Percentiles rank a stretch among this genome's conserved stretches.
Evolutionary conservation across 2,329 filamentous ascomycete species (phyloP).

Genomic region (Fusarium fujikuroi): DNA sequence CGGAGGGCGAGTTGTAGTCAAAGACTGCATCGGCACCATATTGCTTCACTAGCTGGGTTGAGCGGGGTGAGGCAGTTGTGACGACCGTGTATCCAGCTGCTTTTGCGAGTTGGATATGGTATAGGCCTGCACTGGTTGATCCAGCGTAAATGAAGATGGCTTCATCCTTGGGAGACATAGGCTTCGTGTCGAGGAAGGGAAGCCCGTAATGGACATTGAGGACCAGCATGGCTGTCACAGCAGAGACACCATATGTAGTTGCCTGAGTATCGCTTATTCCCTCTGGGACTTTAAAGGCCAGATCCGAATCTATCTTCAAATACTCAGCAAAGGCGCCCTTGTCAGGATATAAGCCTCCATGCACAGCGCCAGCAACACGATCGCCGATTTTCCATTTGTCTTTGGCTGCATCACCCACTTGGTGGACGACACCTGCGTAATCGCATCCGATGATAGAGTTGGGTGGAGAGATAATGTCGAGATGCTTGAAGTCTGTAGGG

Average conservation of each 20-base stretch:
- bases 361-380: background rate
- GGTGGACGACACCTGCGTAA: background rate
- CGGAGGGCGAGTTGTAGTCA: background rate
- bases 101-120: background rate
- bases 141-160: background rate
- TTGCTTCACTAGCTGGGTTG: background rate
- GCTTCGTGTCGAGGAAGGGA: background rate
- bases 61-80: fast-evolving
- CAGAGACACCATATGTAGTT: background rate
- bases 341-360: background rate
- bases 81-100: background rate
- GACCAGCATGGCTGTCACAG: background rate
- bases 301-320: background rate
- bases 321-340: background rate
- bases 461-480: background rate
- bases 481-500: background rate
- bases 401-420: background rate
- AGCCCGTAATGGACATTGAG: background rate
- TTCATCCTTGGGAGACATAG: background rate
- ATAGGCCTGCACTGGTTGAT: background rate
- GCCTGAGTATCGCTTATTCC: background rate
- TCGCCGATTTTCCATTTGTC: background rate
- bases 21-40: background rate
- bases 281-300: fast-evolving
- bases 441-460: background rate